Evolutionary conservation across 306 rosid genomes (phyloP).

Genomic region (Oxytropis ochrocephala): DNA sequence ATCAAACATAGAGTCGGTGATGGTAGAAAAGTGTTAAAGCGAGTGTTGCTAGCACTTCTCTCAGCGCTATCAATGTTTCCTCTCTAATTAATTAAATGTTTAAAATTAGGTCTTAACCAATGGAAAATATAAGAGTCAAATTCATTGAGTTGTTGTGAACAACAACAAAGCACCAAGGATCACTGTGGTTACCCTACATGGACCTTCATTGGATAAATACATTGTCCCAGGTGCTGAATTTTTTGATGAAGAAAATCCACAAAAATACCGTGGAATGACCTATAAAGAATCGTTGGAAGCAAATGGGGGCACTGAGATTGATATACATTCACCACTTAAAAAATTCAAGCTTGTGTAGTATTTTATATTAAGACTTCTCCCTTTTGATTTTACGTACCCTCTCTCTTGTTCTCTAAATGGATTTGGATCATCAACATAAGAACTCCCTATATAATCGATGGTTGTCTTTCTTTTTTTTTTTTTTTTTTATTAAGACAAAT

Average conservation of each 20-base stretch:
- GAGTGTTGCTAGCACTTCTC: background rate
- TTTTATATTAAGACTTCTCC: too few species aligned
- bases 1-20: too few species aligned
- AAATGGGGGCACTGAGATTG: conserved; percentile 22
- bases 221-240: conserved; percentile 36
- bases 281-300: conserved; percentile 42
- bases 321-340: conserved; percentile 26
- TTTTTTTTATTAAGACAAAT: too few species aligned
- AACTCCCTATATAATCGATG: too few species aligned
- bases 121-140: conserved; percentile 53
- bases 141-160: conserved; percentile 48
- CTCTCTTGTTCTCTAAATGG: too few species aligned
- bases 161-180: conserved; percentile 41
- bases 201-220: conserved; percentile 40
- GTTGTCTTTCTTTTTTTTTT: too few species aligned
- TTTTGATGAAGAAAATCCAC: conserved; percentile 36
- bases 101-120: conserved; percentile 42
- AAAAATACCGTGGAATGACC: conserved; percentile 32
- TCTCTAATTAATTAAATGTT: background rate
- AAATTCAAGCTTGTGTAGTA: background rate
- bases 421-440: too few species aligned
- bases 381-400: too few species aligned
- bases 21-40: too few species aligned
- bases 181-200: conserved; percentile 48
- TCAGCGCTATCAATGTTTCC: background rate